Percentiles rank a stretch among this genome's conserved stretches.
Evolutionary conservation across 805 yeast species (phyloP).

Genomic region (Metschnikowia henanensis): DNA sequence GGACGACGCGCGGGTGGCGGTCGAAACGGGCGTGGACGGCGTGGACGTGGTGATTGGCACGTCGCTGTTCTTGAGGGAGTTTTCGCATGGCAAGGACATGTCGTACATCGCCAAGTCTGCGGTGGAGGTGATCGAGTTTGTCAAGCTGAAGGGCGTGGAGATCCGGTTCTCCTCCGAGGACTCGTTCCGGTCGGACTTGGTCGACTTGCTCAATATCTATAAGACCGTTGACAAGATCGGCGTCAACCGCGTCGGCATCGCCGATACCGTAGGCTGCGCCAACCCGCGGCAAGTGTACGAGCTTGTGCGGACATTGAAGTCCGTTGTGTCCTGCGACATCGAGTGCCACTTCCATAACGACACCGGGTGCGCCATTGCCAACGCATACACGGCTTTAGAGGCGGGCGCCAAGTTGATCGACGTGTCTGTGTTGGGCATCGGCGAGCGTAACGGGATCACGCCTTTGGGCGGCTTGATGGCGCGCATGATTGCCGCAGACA

Average conservation of each 20-base stretch:
- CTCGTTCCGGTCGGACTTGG: slow-evolving; percentile 95
- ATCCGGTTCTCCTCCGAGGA: slow-evolving; percentile 97
- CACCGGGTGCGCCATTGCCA: slow-evolving; percentile 98
- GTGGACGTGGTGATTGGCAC: slow-evolving; percentile 99
- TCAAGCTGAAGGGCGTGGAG: slow-evolving; percentile 95
- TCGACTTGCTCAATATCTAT: slow-evolving; percentile 91
- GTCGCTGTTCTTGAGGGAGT: slow-evolving; percentile 90
- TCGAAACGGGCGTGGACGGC: slow-evolving; percentile 98
- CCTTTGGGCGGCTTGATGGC: slow-evolving; percentile 99
- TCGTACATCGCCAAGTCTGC: slow-evolving; percentile 95
- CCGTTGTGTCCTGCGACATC: slow-evolving; percentile 94
- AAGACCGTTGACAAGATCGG: slow-evolving; percentile 97
- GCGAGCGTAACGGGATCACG: slow-evolving; percentile 98
- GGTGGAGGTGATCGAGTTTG: slow-evolving; percentile 94
- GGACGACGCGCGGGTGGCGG: slow-evolving; percentile 98
- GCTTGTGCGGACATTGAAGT: slow-evolving; percentile 87
- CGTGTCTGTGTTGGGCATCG: slow-evolving; percentile 95
- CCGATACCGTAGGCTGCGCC: slow-evolving; percentile 99
- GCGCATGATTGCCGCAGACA: slow-evolving; percentile 97
- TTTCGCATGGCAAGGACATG: slow-evolving; percentile 98
- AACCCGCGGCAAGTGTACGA: slow-evolving; percentile 99
- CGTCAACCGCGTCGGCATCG: slow-evolving; percentile 98
- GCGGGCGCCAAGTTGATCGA: slow-evolving; percentile 96
- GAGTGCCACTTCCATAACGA: slow-evolving; percentile 99
- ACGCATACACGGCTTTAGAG: slow-evolving; percentile 97